These are phyloP conservation scores for Rhodamnia argentea DNA, from an alignment of 345 rosid species.

Conservation along the genomic window DNA sequence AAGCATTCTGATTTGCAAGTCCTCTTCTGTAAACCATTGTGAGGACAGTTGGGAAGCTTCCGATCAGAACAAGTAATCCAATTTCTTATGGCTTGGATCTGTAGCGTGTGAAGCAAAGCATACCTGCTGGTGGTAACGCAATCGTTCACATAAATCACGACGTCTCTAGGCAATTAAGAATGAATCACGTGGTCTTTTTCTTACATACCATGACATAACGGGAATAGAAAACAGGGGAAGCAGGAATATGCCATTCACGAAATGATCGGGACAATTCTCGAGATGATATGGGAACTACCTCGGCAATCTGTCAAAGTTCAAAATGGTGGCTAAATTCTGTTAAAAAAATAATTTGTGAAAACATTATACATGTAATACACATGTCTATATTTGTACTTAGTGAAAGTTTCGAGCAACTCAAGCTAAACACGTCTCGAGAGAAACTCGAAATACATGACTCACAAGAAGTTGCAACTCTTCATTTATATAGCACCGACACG, in stretches of 20 bases:
- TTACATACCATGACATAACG: not conserved
- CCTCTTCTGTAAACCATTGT: not conserved
- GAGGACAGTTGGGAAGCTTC: not conserved
- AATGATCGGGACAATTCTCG: not conserved
- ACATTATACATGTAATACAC: not conserved
- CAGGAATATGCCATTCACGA: not conserved
- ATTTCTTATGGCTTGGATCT: not conserved
- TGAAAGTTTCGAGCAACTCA: not conserved
- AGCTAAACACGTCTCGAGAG: not conserved
- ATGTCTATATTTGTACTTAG: not conserved
- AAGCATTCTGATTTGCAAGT: not conserved
- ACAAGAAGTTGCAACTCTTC: no score
- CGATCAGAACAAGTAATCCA: not conserved
- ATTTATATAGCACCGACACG: no score
- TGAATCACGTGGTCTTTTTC: not conserved
- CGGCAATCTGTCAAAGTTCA: not conserved
- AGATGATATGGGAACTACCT: not conserved
- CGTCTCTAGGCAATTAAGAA: not conserved
- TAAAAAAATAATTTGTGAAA: not conserved
- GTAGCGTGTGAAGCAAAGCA: not conserved
- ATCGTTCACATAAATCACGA: not conserved
- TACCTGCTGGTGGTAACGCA: accelerated
- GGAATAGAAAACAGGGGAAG: not conserved
- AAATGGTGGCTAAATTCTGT: not conserved
- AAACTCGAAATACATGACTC: not conserved